Evolutionary conservation across 2,329 filamentous ascomycete genomes (phyloP).

Genomic region (Chrysosporium queenslandicum): DNA sequence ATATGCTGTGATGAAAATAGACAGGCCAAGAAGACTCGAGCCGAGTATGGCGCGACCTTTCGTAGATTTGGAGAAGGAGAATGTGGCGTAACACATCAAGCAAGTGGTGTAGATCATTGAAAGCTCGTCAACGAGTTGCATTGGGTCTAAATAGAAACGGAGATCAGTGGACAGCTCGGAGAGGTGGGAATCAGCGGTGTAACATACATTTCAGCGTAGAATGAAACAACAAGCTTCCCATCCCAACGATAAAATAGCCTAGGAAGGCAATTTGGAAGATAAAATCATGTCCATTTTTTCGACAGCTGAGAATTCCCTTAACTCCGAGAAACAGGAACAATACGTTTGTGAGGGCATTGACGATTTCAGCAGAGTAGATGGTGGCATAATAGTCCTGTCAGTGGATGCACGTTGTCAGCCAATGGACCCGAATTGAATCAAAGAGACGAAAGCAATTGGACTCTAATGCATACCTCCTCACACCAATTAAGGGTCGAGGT

Average conservation of each 20-base stretch:
- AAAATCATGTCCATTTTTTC: constrained; percentile 59
- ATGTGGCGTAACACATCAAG: constrained; percentile 62
- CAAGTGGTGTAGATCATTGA: constrained; percentile 65
- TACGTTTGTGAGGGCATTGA: constrained; percentile 72
- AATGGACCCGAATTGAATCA: background rate
- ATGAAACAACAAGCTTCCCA: constrained; percentile 55
- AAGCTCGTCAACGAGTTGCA: constrained; percentile 61
- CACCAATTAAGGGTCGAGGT: constrained; percentile 70
- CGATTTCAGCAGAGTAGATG: constrained; percentile 63
- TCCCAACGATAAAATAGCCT: constrained; percentile 53
- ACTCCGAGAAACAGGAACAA: constrained; percentile 70
- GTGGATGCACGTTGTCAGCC: background rate
- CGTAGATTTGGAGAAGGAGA: constrained; percentile 55
- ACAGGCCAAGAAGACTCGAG: constrained; percentile 45
- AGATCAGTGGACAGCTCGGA: background rate
- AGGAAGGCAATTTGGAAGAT: constrained; percentile 62
- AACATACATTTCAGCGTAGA: constrained; percentile 50
- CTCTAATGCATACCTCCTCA: constrained; percentile 61
- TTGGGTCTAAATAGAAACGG: constrained; percentile 45
- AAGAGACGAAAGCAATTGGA: background rate
- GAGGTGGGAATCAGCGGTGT: constrained; percentile 1
- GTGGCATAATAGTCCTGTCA: constrained; percentile 63
- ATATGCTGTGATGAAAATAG: constrained; percentile 63
- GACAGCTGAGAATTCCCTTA: constrained; percentile 64
- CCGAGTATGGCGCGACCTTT: constrained; percentile 47